Percentiles rank a stretch among this genome's conserved stretches.
Conservation (phyloP, 2,329 filamentous ascomycete species). For the Penicillium sp. region DNA sequence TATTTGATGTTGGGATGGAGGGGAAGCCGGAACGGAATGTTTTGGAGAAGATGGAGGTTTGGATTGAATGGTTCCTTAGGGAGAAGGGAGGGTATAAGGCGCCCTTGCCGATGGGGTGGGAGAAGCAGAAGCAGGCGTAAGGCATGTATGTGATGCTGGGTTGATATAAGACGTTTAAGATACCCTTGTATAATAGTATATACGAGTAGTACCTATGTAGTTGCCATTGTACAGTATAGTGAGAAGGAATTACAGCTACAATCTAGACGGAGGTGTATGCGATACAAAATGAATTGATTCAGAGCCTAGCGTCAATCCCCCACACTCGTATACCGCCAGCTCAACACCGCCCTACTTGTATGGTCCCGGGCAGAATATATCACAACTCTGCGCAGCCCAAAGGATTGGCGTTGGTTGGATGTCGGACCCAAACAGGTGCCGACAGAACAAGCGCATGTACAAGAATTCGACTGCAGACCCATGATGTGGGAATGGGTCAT, state of each 20-base stretch:
- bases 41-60: slow-evolving; percentile 44
- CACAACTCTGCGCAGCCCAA: slow-evolving; percentile 25
- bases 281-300: slow-evolving; percentile 23
- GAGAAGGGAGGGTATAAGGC: slow-evolving; percentile 33
- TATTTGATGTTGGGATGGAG: slow-evolving; percentile 34
- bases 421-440: slow-evolving; percentile 13
- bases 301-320: slow-evolving; percentile 18
- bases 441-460: slow-evolving; percentile 13
- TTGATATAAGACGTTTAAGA: slow-evolving; percentile 3
- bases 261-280: neutral
- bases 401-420: slow-evolving; percentile 4
- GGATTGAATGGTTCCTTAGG: slow-evolving; percentile 40
- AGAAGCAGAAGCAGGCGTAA: slow-evolving; percentile 8
- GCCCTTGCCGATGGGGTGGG: slow-evolving; percentile 35
- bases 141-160: neutral
- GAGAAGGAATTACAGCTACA: neutral
- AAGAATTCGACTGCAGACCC: slow-evolving; percentile 16
- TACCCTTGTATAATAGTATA: slow-evolving; percentile 13
- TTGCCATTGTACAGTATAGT: neutral
- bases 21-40: slow-evolving; percentile 33
- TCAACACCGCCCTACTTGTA: slow-evolving; percentile 4
- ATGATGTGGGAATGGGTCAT: slow-evolving; percentile 19
- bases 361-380: slow-evolving; percentile 23
- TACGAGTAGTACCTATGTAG: neutral
- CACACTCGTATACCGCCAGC: slow-evolving; percentile 18